Evolutionary conservation across 306 rosid species (phyloP).

Genomic region (Dryas octopetala): DNA sequence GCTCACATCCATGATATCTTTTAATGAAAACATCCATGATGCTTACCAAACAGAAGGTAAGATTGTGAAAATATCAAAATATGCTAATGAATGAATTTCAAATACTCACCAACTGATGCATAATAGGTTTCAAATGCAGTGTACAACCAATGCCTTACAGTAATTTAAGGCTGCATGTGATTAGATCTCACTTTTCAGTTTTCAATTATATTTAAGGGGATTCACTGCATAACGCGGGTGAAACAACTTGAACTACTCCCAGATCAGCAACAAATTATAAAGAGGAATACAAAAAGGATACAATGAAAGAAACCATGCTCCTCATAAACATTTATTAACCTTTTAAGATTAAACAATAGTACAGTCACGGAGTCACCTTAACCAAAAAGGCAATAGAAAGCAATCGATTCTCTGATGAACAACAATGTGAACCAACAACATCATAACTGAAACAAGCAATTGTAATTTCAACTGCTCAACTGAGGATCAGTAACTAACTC

Average conservation of each 20-base stretch:
- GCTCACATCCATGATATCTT: background rate
- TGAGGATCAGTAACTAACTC: slow-evolving; percentile 11
- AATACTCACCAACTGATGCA: too few species aligned
- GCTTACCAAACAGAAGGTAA: too few species aligned
- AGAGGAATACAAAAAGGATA: background rate
- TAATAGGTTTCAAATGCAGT: too few species aligned
- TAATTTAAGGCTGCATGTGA: too few species aligned
- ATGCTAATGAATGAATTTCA: too few species aligned
- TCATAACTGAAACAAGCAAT: slow-evolving; percentile 7
- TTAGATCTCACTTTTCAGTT: too few species aligned
- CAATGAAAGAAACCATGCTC: background rate
- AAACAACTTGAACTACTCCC: background rate
- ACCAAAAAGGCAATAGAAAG: background rate
- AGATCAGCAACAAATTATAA: background rate
- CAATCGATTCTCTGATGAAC: background rate
- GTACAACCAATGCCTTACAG: too few species aligned
- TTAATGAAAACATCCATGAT: background rate
- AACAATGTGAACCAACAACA: background rate
- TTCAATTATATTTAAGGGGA: too few species aligned
- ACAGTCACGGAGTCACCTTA: background rate
- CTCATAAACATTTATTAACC: background rate
- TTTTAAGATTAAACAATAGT: background rate
- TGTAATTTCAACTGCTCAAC: slow-evolving; percentile 25
- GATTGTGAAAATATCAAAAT: too few species aligned
- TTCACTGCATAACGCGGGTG: too few species aligned